A percentile compares a stretch with the other conserved stretches of the same genome.
Conservation (phyloP, 1,284 basidiomycete genomes). For the Pseudozyma hubeiensis region DNA sequence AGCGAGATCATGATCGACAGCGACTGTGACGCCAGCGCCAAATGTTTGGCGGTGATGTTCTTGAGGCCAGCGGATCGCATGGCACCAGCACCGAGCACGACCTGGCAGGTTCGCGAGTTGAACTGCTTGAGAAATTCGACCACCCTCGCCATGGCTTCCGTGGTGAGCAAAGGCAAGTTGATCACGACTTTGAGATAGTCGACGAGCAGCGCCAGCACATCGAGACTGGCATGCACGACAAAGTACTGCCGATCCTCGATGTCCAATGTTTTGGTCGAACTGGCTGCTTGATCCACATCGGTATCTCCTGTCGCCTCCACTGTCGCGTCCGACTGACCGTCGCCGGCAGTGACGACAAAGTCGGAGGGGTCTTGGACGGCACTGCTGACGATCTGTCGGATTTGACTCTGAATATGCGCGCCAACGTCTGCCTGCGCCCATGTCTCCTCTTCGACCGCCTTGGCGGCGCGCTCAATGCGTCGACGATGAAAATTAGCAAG, state of each 20-base stretch:
- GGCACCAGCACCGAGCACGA: conserved; percentile 95
- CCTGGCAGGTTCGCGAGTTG: conserved; percentile 97
- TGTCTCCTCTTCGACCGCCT: conserved; percentile 88
- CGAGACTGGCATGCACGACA: conserved; percentile 82
- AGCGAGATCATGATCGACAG: conserved; percentile 94
- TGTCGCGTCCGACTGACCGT: neutral
- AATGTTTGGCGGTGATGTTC: conserved; percentile 98
- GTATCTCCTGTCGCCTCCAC: neutral
- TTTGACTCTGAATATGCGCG: conserved; percentile 76
- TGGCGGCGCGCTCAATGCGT: conserved; percentile 84
- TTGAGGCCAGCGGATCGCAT: conserved; percentile 97
- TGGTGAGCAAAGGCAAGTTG: conserved; percentile 87
- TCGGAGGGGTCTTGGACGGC: conserved; percentile 84
- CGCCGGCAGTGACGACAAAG: conserved; percentile 45
- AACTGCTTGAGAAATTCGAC: conserved; percentile 92
- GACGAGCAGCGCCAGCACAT: conserved; percentile 79
- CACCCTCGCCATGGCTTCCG: conserved; percentile 90
- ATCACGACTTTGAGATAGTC: conserved; percentile 91
- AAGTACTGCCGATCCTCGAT: conserved; percentile 78
- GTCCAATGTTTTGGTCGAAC: conserved; percentile 75
- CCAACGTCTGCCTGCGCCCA: conserved; percentile 86
- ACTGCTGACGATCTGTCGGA: conserved; percentile 80
- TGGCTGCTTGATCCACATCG: conserved; percentile 1
- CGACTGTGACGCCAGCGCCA: conserved; percentile 91
- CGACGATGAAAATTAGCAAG: conserved; percentile 85